Conservation (phyloP, 2,329 filamentous ascomycete species). For the Sporothrix sp. region DNA sequence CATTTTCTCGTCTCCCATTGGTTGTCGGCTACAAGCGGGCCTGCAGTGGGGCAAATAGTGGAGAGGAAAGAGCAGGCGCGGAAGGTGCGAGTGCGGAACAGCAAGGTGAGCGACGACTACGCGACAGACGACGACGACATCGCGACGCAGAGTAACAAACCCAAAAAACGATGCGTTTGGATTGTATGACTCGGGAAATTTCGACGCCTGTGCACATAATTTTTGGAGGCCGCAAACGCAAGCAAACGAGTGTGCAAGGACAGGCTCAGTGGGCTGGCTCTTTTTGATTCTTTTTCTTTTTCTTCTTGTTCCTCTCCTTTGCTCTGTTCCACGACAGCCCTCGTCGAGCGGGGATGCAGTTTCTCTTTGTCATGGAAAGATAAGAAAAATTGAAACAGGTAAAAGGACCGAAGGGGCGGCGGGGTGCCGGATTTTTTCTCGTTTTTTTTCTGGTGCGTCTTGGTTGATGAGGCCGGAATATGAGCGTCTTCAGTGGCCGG, state of each 20-base stretch:
- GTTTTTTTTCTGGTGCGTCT: background rate
- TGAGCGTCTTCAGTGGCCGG: constrained; percentile 28
- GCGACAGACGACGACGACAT: background rate
- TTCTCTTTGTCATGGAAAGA: constrained; percentile 14
- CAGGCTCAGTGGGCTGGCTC: too few relatives aligned
- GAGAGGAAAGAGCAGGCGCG: background rate
- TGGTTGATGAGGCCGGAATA: constrained; percentile 16
- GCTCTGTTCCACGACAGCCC: background rate
- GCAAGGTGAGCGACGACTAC: background rate
- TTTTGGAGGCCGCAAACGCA: too few relatives aligned
- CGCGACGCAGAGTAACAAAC: background rate
- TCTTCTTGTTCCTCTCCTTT: background rate
- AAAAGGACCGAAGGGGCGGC: constrained; percentile 1
- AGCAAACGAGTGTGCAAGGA: too few relatives aligned
- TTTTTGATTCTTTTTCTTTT: too few relatives aligned
- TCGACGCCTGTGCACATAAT: too few relatives aligned
- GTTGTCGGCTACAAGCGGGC: constrained; percentile 4
- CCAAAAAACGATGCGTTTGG: too few relatives aligned
- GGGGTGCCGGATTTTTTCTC: background rate
- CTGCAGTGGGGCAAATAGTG: background rate
- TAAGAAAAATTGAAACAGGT: constrained; percentile 11
- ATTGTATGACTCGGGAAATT: too few relatives aligned
- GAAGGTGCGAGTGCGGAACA: background rate
- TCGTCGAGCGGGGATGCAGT: constrained; percentile 1
- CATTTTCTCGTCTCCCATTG: background rate